phyloP scores from a whole-genome alignment of 495 filamentous ascomycete genomes.

The Hypoxylon fuscum region DNA sequence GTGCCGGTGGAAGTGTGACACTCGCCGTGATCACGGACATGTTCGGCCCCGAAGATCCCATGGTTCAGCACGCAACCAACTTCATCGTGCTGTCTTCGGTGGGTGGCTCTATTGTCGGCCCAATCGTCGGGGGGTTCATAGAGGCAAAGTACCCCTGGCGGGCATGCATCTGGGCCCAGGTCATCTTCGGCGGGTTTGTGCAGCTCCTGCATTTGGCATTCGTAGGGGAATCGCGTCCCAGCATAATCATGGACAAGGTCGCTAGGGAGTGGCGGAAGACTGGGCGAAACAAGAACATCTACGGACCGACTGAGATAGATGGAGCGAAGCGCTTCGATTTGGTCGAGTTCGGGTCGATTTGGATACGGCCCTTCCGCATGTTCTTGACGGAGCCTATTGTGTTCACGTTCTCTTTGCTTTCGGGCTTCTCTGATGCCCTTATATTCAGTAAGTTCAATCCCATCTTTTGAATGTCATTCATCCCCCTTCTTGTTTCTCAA shows the following conservation, averaged over 20 bases:
- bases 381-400: slow-evolving; percentile 70
- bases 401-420: slow-evolving; percentile 64
- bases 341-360: slow-evolving; percentile 63
- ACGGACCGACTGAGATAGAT: slow-evolving; percentile 68
- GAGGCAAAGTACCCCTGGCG: slow-evolving; percentile 44
- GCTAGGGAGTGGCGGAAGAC: slow-evolving; percentile 61
- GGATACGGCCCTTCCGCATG: slow-evolving; percentile 70
- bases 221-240: slow-evolving; percentile 58
- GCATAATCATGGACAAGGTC: slow-evolving; percentile 67
- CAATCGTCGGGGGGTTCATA: slow-evolving; percentile 65
- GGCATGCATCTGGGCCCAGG: slow-evolving; percentile 47
- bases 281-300: slow-evolving; percentile 58
- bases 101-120: slow-evolving; percentile 53
- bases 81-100: slow-evolving; percentile 70
- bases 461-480: too few species aligned
- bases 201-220: slow-evolving; percentile 62
- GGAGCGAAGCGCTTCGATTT: slow-evolving; percentile 50
- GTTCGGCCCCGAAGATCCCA: slow-evolving; percentile 66
- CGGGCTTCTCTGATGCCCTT: slow-evolving; percentile 69
- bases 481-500: not conserved
- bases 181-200: slow-evolving; percentile 48
- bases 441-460: slow-evolving; percentile 60
- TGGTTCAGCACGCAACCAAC: slow-evolving; percentile 64
- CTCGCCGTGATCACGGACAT: slow-evolving; percentile 70
- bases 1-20: slow-evolving; percentile 70